Evolutionary conservation across 176 grass and related monocot species (phyloP).

Genomic region (Cenchrus purpureus): DNA sequence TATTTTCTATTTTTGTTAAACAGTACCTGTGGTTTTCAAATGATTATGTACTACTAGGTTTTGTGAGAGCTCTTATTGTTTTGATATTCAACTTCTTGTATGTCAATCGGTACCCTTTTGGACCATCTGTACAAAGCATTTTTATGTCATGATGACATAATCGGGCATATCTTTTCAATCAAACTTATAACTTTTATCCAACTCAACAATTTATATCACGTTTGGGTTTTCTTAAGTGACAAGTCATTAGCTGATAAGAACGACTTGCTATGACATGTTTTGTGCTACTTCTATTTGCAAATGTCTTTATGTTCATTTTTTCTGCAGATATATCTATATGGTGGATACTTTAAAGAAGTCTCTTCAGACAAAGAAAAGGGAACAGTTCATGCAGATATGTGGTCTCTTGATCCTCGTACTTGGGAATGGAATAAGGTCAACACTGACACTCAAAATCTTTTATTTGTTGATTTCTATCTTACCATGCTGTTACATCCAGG

Average conservation of each 20-base stretch:
- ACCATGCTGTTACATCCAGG: constrained; percentile 5
- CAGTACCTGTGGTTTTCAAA: neutral
- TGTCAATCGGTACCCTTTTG: constrained; percentile 1
- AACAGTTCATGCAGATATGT: constrained; percentile 94
- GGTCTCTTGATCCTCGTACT: constrained; percentile 93
- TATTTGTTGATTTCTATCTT: constrained; percentile 25
- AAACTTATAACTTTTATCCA: neutral
- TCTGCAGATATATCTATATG: constrained; percentile 91
- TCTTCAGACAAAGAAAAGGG: constrained; percentile 97
- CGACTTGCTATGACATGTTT: constrained; percentile 14
- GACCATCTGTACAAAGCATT: constrained; percentile 7
- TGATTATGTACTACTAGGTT: neutral
- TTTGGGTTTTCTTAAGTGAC: neutral
- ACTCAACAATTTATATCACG: constrained; percentile 20
- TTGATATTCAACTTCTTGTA: constrained; percentile 16
- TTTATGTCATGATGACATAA: constrained; percentile 22
- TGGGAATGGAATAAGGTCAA: constrained; percentile 99
- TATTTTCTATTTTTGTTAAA: constrained; percentile 2
- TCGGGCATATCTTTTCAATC: constrained; percentile 7
- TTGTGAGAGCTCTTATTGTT: constrained; percentile 11
- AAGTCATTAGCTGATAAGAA: constrained; percentile 12
- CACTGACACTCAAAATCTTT: constrained; percentile 28
- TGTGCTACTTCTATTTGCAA: constrained; percentile 33
- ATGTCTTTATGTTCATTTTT: neutral
- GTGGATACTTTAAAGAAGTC: constrained; percentile 97